Base-by-base conservation (phyloP, 805 yeast genomes). In the Saccharomycopsis sp. region DNA sequence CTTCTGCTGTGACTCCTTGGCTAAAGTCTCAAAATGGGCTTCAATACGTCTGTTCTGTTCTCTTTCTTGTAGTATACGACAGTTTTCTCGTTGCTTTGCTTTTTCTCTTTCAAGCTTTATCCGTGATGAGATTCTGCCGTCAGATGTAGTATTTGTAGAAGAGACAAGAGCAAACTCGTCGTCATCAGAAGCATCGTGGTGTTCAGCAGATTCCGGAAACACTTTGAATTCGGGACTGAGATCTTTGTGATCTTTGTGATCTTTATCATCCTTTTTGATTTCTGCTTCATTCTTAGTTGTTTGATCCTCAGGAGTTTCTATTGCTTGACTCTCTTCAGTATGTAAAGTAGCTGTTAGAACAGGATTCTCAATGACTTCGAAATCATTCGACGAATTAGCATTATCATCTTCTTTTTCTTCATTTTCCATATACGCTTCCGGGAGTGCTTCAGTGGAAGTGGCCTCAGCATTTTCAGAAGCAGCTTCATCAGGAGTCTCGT, bases 341-440 rank as follows among this genome's bases (percentile, higher is more conserved):
- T 29, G n/a, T n/a, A n/a, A n/a, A n/a, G n/a, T n/a, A n/a, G n/a
- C n/a, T 29, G 12, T 29, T 29, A 29, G 9, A 5, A 29, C 38
- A 44, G 49, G 22, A 17, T 44, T 44, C 19, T 44, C 49, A 44
- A 44, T 44, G 19, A 44, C 49, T 17, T 44, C 49, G 12, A 44
- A 44, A 19, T 44, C 49, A 44, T 44, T 19, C 5, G 49, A 44
- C 19, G 22, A 44, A 17, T 17, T 17, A 5, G 19, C 49, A 8
- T 44, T 8, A 17, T 44, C 49, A 44, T 44, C 20, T 44, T 44
- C 49, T 44, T 44, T 17, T 44, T 44, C 49, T 44, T 44, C 49
- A 17, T 8, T 35, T 9, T 8, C 14, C 8, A 35, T 35, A 35
- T 8, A 14, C 14, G 14, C 41, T 9, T 8, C 8, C 41, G 14